A percentile compares a stretch with the other conserved stretches of the same genome.
These are phyloP conservation scores for Apiospora koreana DNA, from an alignment of 2,329 filamentous ascomycete genomes.

Conservation along the genomic window DNA sequence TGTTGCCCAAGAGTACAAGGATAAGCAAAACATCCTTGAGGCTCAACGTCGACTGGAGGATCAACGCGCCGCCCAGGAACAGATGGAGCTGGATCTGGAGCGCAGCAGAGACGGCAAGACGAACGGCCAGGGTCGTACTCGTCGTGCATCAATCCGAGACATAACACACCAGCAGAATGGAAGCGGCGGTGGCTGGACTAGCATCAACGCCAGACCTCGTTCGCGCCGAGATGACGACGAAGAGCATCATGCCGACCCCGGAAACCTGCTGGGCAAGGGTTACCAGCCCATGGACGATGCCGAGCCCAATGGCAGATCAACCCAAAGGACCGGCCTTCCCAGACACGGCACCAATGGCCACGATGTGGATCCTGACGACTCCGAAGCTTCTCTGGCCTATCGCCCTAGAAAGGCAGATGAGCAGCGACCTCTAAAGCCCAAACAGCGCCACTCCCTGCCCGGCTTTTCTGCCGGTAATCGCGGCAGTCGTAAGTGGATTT, in stretches of 20 bases:
- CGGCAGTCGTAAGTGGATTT: not conserved
- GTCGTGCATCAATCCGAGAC: not conserved
- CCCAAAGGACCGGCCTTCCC: conserved; percentile 13
- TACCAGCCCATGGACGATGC: conserved; percentile 34
- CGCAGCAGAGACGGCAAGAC: conserved; percentile 3
- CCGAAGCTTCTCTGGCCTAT: conserved; percentile 14
- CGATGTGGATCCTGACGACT: conserved; percentile 16
- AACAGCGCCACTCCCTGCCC: conserved; percentile 31
- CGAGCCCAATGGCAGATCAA: conserved; percentile 19
- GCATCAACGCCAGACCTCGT: conserved; percentile 31
- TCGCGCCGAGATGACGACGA: conserved; percentile 29
- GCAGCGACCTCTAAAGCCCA: conserved; percentile 26
- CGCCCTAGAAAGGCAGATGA: conserved; percentile 17
- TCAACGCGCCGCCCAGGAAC: conserved; percentile 16
- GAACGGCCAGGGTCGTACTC: not conserved
- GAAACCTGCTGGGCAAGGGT: conserved; percentile 32
- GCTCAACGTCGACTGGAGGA: conserved; percentile 27
- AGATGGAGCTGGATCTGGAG: conserved; percentile 3
- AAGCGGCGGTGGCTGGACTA: conserved; percentile 29
- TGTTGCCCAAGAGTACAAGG: conserved; percentile 26
- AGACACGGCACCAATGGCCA: conserved; percentile 16
- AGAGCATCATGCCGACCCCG: conserved; percentile 29
- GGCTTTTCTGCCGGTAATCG: conserved; percentile 21
- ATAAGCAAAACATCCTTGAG: conserved; percentile 14
- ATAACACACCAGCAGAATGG: not conserved